Base-by-base conservation (phyloP, 352 stramenopile genomes). In the Globisporangium cystogenes region DNA sequence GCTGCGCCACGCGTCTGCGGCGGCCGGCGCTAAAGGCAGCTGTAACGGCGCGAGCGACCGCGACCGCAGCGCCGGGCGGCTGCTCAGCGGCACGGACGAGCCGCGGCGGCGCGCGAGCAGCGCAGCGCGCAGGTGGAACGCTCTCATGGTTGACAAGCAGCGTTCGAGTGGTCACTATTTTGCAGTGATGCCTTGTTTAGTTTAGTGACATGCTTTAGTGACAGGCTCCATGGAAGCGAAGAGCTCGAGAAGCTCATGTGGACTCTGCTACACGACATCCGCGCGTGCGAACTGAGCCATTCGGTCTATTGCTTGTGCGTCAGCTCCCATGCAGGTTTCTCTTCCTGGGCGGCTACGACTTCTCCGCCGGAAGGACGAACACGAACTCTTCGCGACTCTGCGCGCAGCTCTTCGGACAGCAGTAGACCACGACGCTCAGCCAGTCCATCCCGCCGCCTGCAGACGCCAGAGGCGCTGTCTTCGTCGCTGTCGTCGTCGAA, bases 351-450 rank as follows among this genome's bases (percentile, higher is more conserved):
- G 4, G n/a, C 47, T 44, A 53, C 47, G 56, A 16, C 46, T 57
- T 63, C 27, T 58, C 51, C 3, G 62, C 64, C 23, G 78, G 76
- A 41, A 90, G 57, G 15, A 92, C 76, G 55, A 78, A 77, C 16
- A 88, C 56, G 44, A 86, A 86, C 54, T 94, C 83, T 33, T 89
- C 77, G 31, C 66, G 64, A 53, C 79, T 87, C 7, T 61, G 60
- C 11, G 60, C 21, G 51, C 83, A 94, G 57, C 81, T 92, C 35
- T 60, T 62, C 8, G 81, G 75, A 46, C 83, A 94, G 39, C 78
- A 85, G 57, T 85, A 94, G 8, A 94, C 68, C 15, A 90, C 57
- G 12, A 91, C 68, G 48, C 79, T 88, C 31, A 87, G 61, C 83
- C 83, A 94, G 35, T 94, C 83, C 81, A 92, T 94, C 35, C 79